Evolutionary conservation across 2,329 filamentous ascomycete genomes (phyloP), one percentile per base, ranked within the genome.

Genomic region (Xylariaceae sp.): DNA sequence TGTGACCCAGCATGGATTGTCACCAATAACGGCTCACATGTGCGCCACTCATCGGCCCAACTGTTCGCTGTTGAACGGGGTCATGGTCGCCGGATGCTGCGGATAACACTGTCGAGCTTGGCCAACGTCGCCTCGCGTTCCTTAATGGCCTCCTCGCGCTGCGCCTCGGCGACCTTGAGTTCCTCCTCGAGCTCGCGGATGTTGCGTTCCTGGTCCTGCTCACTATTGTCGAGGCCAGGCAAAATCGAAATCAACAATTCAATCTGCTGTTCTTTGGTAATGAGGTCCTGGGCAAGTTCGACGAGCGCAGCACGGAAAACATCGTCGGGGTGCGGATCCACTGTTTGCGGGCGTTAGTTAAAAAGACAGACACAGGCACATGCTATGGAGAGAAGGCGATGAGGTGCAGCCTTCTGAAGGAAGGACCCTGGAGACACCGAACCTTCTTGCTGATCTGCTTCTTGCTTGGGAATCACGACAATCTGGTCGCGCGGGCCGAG

Each of bases 181-280:
- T 88, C 85, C 62, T 85, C 82, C 67, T 88, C 86, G 18, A 89
- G 73, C 60, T 86, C 84, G 66, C 78, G 80, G 60, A 89, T 86
- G 59, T 83, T 82, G 64, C 82, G 79, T 70, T 89, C 82, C 73
- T 95, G 90, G 68, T 92, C 88, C 63, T 82, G 79, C 72, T 93
- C 88, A 68, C 88, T 93, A 63, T 87, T 89, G 50, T 90, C 88
- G 18, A 94, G 77, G 0, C 90, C 90, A 0, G 90, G 90, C 1
- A 95, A 78, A 18, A 82, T 83, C 13, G 86, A 88, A 59, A 93
- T 89, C 52, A 94, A 76, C 50, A 84, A 79, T 72, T 94, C 90
- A 62, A 94, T 91, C 75, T 93, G 88, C 75, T 92, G 89, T 68
- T 92, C 88, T 69, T 92, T 91, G 59, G 89, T 73, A 59, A 93